phyloP scores from a whole-genome alignment of 2,329 filamentous ascomycete genomes.

The Coleophoma eucalyptorum region DNA sequence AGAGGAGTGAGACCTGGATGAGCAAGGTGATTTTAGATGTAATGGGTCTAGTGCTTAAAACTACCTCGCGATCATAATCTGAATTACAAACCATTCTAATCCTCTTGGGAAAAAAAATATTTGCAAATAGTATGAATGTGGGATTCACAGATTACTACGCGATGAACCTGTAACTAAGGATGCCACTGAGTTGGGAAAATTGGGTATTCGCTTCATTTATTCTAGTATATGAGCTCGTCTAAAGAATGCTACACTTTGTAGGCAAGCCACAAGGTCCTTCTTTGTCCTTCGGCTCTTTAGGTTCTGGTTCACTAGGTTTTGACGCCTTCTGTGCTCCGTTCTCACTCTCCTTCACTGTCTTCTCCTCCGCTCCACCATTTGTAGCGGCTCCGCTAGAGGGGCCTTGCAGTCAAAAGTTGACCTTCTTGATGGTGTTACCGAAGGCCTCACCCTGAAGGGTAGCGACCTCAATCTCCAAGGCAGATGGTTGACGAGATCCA shows the following conservation, averaged over 20 bases:
- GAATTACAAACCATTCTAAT: too few species aligned
- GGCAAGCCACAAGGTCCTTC: constrained; percentile 77
- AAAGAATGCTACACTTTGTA: constrained; percentile 52
- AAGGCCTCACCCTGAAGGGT: constrained; percentile 81
- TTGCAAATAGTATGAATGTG: too few species aligned
- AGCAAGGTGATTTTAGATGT: too few species aligned
- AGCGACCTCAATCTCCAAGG: constrained; percentile 75
- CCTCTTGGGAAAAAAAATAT: too few species aligned
- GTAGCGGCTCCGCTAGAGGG: constrained; percentile 44
- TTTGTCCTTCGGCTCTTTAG: constrained; percentile 41
- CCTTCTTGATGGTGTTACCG: constrained; percentile 72
- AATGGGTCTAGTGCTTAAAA: too few species aligned
- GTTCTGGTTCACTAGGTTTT: constrained; percentile 13
- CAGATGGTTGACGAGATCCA: constrained; percentile 76
- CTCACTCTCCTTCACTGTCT: constrained; percentile 8
- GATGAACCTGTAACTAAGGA: too few species aligned
- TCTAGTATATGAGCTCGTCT: too few species aligned
- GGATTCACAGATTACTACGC: too few species aligned
- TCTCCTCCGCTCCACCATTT: constrained; percentile 1
- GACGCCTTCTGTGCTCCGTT: constrained; percentile 23
- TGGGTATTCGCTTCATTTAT: too few species aligned
- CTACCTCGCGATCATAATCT: too few species aligned
- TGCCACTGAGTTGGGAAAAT: too few species aligned
- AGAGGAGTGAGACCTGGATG: not conserved
- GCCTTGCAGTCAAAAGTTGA: constrained; percentile 74